Evolutionary conservation across 2,329 filamentous ascomycete genomes (phyloP).

Genomic region (Fonsecaea pedrosoi): DNA sequence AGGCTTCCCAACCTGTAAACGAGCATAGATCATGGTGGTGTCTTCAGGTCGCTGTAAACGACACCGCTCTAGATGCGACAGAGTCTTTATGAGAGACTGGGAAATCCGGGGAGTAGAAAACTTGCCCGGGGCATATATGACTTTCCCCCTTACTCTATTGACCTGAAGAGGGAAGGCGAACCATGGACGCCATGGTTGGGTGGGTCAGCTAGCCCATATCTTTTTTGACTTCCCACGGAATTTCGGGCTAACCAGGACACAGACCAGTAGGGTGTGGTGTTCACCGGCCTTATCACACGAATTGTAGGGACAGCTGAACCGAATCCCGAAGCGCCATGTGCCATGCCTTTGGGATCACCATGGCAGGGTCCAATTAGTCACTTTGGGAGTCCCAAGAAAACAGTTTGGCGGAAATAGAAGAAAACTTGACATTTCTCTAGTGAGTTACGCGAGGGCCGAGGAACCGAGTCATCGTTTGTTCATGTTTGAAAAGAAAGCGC

Average conservation of each 20-base stretch:
- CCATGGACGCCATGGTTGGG: not conserved
- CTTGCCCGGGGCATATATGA: constrained; percentile 12
- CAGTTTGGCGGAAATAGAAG: not conserved
- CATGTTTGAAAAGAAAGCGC: not conserved
- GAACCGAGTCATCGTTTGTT: not conserved
- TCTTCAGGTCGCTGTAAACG: not conserved
- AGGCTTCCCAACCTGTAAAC: constrained; percentile 20
- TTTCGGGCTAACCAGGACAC: not conserved
- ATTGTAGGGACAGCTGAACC: constrained; percentile 8
- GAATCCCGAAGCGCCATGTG: constrained; percentile 11
- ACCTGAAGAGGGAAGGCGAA: constrained; percentile 12
- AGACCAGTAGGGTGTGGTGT: not conserved
- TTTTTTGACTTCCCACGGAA: constrained; percentile 7
- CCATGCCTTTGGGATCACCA: not conserved
- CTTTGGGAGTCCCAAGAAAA: not conserved
- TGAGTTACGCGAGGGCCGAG: constrained; percentile 3
- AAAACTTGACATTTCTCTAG: not conserved
- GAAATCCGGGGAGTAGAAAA: not conserved
- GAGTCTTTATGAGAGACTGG: not conserved
- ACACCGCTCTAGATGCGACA: not conserved
- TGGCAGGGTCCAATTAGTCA: not conserved
- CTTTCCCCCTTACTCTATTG: not conserved
- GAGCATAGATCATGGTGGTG: constrained; percentile 30
- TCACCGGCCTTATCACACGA: constrained; percentile 1
- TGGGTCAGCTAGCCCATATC: constrained; percentile 8